Percentiles rank a stretch among this genome's conserved stretches.
Evolutionary conservation across 768 basidiomycete species (phyloP).

Genomic region (Pleurotus djamor): DNA sequence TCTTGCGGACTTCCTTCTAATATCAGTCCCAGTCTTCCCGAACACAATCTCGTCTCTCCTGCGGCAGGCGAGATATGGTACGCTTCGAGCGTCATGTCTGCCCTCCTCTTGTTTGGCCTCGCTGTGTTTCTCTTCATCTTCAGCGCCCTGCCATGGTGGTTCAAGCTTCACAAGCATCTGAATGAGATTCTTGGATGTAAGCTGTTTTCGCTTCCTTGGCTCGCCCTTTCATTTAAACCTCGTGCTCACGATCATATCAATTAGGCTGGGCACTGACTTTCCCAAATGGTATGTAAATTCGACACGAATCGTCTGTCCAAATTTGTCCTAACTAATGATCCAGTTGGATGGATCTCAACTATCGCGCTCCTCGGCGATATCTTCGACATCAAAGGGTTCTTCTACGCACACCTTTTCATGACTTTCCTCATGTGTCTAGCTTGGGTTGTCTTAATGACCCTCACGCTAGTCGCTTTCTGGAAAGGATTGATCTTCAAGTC

Average conservation of each 20-base stretch:
- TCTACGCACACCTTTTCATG: conserved; percentile 36
- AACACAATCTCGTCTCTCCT: conserved; percentile 30
- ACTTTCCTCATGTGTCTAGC: conserved; percentile 33
- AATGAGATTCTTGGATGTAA: conserved; percentile 42
- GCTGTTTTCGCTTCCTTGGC: conserved; percentile 14
- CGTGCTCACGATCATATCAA: not conserved
- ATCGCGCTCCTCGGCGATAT: conserved; percentile 38
- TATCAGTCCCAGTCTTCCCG: conserved; percentile 22
- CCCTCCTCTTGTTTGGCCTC: conserved; percentile 41
- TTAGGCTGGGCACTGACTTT: conserved; percentile 45
- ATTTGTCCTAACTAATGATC: too few relatives aligned
- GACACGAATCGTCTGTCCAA: not conserved
- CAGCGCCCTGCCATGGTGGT: conserved; percentile 43
- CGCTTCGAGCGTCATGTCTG: conserved; percentile 33
- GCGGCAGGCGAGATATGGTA: conserved; percentile 44
- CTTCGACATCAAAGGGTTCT: conserved; percentile 37
- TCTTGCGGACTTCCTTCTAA: not conserved
- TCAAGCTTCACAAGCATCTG: conserved; percentile 44
- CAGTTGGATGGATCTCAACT: conserved; percentile 45
- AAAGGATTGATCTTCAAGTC: conserved; percentile 42
- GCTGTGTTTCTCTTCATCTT: conserved; percentile 46
- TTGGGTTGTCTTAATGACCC: conserved; percentile 37
- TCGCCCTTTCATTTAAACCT: not conserved
- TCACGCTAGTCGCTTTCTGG: conserved; percentile 38
- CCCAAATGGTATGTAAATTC: conserved; percentile 30